These are phyloP conservation scores for Pisolithus microcarpus DNA, from an alignment of 768 basidiomycete genomes.

Conservation along the genomic window DNA sequence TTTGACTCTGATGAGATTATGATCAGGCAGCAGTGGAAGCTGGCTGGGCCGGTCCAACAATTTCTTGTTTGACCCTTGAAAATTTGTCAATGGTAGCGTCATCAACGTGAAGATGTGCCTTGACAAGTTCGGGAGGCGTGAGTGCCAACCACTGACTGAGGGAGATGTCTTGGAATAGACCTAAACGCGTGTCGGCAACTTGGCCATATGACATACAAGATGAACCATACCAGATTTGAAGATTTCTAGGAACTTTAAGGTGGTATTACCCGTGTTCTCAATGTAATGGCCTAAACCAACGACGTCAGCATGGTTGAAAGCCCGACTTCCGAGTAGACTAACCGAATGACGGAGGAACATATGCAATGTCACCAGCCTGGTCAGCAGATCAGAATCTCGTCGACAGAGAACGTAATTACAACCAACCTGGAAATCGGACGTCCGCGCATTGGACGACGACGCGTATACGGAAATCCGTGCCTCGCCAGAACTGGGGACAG, in stretches of 20 bases:
- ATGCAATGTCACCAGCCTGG: slow-evolving; percentile 26
- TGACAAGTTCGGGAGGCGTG: slow-evolving; percentile 51
- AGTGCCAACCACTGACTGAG: slow-evolving; percentile 58
- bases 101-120: slow-evolving; percentile 51
- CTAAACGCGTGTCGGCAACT: slow-evolving; percentile 17
- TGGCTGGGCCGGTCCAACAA: slow-evolving; percentile 31
- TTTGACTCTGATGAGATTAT: not conserved
- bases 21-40: not conserved
- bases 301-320: not conserved
- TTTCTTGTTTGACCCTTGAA: slow-evolving; percentile 42
- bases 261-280: slow-evolving; percentile 57
- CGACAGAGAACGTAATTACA: not conserved
- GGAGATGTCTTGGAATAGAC: slow-evolving; percentile 49
- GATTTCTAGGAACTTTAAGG: slow-evolving; percentile 55
- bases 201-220: too few relatives aligned
- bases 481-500: slow-evolving; percentile 25
- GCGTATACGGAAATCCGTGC: slow-evolving; percentile 40
- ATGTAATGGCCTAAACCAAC: slow-evolving; percentile 50
- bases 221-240: slow-evolving; percentile 41
- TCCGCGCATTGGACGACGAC: slow-evolving; percentile 32
- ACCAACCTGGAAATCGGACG: slow-evolving; percentile 38
- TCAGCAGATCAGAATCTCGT: slow-evolving; percentile 4
- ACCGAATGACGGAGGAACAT: slow-evolving; percentile 20
- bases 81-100: slow-evolving; percentile 44
- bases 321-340: not conserved